Conservation (phyloP, 306 rosid species). For the Vachellia collinsii region DNA sequence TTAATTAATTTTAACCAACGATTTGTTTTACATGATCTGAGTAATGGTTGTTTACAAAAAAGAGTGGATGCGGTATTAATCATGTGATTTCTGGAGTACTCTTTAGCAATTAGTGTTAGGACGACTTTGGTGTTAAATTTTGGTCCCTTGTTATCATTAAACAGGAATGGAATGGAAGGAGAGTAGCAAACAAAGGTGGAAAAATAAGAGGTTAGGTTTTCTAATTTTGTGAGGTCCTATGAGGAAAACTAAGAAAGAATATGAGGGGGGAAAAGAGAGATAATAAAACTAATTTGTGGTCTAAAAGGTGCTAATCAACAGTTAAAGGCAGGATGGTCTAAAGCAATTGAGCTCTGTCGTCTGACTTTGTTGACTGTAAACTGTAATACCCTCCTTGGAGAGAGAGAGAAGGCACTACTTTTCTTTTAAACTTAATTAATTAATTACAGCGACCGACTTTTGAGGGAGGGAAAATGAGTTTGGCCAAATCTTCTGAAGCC, state of each 20-base stretch:
- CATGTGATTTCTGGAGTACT: neutral
- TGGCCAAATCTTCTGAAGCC: too few species aligned
- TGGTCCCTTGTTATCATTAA: neutral
- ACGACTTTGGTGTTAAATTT: neutral
- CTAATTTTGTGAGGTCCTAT: too few species aligned
- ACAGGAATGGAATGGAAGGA: neutral
- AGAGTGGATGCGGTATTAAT: too few species aligned
- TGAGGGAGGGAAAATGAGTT: constrained; percentile 14
- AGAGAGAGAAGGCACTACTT: constrained; percentile 16
- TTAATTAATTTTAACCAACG: too few species aligned
- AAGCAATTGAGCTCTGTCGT: constrained; percentile 36
- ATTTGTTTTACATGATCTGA: too few species aligned
- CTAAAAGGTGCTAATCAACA: neutral
- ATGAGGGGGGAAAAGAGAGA: neutral
- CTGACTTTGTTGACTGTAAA: constrained; percentile 41
- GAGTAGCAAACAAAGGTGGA: neutral
- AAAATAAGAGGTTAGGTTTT: neutral
- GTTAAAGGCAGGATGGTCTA: constrained; percentile 21
- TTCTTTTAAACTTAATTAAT: constrained; percentile 14
- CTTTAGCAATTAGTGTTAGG: neutral
- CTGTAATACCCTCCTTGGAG: constrained; percentile 27
- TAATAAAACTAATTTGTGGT: neutral
- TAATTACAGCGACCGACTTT: constrained; percentile 19
- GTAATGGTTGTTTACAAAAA: too few species aligned
- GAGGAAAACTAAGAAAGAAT: too few species aligned